These are phyloP conservation scores for Tetrapisispora pingtungensis DNA, from an alignment of 805 yeast genomes.

Conservation along the genomic window DNA sequence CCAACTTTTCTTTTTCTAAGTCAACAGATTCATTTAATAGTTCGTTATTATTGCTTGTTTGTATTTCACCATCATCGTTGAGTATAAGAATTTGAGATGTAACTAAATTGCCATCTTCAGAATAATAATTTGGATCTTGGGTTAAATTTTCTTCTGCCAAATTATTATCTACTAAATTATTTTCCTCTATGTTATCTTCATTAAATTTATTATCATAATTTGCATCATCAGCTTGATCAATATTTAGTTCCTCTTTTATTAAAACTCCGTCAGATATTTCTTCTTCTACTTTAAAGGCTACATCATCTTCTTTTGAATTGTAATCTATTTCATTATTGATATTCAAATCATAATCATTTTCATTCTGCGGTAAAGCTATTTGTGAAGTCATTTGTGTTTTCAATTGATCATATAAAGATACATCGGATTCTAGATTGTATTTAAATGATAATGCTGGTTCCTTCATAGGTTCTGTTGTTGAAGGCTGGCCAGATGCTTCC, in stretches of 20 bases:
- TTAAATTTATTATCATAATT: background rate
- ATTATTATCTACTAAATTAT: too few relatives aligned
- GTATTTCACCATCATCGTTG: slow-evolving; percentile 7
- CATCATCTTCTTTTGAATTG: background rate
- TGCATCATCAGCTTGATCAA: too few relatives aligned
- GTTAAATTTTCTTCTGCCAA: too few relatives aligned
- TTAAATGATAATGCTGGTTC: slow-evolving; percentile 77
- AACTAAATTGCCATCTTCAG: background rate
- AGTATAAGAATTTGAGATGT: slow-evolving; percentile 7
- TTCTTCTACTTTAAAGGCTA: background rate
- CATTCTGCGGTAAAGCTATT: background rate
- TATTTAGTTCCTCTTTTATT: too few relatives aligned
- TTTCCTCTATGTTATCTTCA: background rate
- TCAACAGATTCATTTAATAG: background rate
- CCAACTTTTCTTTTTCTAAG: background rate
- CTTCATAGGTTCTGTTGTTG: slow-evolving; percentile 61
- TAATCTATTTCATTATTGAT: background rate
- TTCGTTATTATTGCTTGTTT: too few relatives aligned
- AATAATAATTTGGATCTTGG: background rate
- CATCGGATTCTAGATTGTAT: slow-evolving; percentile 40
- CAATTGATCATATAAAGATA: slow-evolving; percentile 47
- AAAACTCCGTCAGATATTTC: background rate
- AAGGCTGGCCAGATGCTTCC: slow-evolving; percentile 47
- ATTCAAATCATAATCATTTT: slow-evolving; percentile 1
- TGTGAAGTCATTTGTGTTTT: background rate